phyloP scores from a whole-genome alignment of 192 early-diverging fungal species.

The Coemansia sp. region DNA sequence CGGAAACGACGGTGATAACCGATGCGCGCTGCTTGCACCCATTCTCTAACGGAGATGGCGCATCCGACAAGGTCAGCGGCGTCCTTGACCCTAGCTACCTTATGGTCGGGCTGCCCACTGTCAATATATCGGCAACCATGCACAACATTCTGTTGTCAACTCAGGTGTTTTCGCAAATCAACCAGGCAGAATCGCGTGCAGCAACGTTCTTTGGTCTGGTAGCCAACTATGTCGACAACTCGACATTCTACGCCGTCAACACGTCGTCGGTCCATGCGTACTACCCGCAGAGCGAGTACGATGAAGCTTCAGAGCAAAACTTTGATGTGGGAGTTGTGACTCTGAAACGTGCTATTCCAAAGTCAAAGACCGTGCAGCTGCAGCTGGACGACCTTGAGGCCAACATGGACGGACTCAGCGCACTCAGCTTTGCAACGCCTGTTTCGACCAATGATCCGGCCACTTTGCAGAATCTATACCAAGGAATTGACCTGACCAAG shows the following conservation, averaged over 20 bases:
- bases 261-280: conserved; percentile 44
- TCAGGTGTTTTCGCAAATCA: conserved; percentile 25
- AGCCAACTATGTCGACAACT: conserved; percentile 41
- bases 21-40: conserved; percentile 52
- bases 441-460: conserved; percentile 33
- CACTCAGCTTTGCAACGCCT: conserved; percentile 31
- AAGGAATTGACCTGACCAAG: conserved; percentile 47
- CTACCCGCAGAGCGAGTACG: conserved; percentile 49
- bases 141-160: conserved; percentile 49
- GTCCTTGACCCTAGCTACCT: conserved; percentile 40
- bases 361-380: conserved; percentile 20
- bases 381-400: conserved; percentile 41
- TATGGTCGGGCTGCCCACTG: conserved; percentile 44
- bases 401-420: conserved; percentile 15
- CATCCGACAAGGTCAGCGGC: conserved; percentile 23
- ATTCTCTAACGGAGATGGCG: conserved; percentile 35
- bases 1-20: conserved; percentile 33
- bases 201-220: conserved; percentile 40
- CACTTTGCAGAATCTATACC: conserved; percentile 34
- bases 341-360: conserved; percentile 28
- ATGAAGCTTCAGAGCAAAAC: conserved; percentile 33
- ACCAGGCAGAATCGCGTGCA: conserved; percentile 33
- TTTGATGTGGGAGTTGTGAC: conserved; percentile 51
- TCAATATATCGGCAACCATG: conserved; percentile 35
- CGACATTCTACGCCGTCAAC: conserved; percentile 42